These are phyloP conservation scores for Fusarium concolor DNA, from an alignment of 2,329 filamentous ascomycete species.

Conservation along the genomic window DNA sequence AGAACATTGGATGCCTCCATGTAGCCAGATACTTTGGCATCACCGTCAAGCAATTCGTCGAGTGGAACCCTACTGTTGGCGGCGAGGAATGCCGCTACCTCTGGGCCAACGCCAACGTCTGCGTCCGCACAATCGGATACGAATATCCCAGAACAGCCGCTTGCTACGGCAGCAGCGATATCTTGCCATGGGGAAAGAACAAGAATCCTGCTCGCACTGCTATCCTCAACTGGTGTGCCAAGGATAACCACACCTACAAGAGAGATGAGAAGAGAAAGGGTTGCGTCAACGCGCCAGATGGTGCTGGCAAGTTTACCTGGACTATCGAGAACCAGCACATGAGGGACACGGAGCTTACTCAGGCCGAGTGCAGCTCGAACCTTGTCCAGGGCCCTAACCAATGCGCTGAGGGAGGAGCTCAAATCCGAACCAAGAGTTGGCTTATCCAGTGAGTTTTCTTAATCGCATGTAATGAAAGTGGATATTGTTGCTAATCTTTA, in stretches of 20 bases:
- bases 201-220: background rate
- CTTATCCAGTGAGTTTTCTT: constrained; percentile 5
- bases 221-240: constrained; percentile 6
- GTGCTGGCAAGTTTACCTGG: constrained; percentile 12
- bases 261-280: background rate
- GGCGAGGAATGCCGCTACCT: background rate
- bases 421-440: constrained; percentile 11
- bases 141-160: background rate
- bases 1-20: background rate
- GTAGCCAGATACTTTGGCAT: background rate
- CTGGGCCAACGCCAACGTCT: constrained; percentile 21
- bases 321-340: background rate
- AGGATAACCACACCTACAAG: background rate
- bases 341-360: background rate
- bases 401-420: constrained; percentile 2
- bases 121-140: constrained; percentile 9
- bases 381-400: constrained; percentile 1
- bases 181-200: constrained; percentile 19
- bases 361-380: background rate
- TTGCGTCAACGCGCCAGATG: constrained; percentile 14
- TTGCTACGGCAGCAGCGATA: background rate
- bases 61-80: constrained; percentile 18
- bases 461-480: fast-evolving
- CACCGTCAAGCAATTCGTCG: background rate
- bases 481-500: fast-evolving